Base-by-base conservation (phyloP, 2,329 filamentous ascomycete species). In the Aspergillus aculeatinus region DNA sequence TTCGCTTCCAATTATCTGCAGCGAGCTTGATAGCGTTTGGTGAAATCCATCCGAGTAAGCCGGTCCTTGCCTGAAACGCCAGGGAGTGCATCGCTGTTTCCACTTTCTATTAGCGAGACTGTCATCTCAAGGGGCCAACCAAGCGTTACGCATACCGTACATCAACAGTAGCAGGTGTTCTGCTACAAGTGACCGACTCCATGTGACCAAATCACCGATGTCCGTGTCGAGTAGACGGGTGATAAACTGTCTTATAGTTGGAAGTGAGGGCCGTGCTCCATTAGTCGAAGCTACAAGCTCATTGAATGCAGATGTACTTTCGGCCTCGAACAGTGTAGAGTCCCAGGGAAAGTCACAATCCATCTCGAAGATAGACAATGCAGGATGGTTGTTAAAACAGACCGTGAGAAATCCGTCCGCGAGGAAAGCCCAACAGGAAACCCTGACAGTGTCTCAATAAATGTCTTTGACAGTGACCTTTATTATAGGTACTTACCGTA, bases 321-420 rank as follows among this genome's bases (percentile, higher is more conserved):
- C 71, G 14, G 71, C 70, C 51, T 73, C 71, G 60, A 70, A 73
- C 51, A 72, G 27, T 44, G 67, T 67, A 3, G 70, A 66, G 16
- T 63, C 68, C 70, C 70, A 73, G 0, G 71, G 69, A 19, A 73
- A 70, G 35, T 70, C 61, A 35, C 71, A 73, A 29, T 72, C 63
- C 67, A 73, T 69, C 48, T 72, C 71, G 31, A 72, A 72, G 0
- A 70, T 66, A 1, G 70, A 71, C 25, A 73, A 44, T 19, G 66
- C 63, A 3, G 71, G 71, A 33, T 72, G 66, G 19, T 71, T 73
- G 5, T 72, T 72, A 58, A 72, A 72, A 51, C 71, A 73, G 6
- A 73, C 70, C 1, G 70, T 73, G 16, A 73, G 65, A 12, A 73
- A 73, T 7, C 70, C 71, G 33, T 73, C 71, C 0, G 71, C 70